These are phyloP conservation scores for Monosporozyma unispora DNA, from an alignment of 805 yeast species.

Conservation along the genomic window DNA sequence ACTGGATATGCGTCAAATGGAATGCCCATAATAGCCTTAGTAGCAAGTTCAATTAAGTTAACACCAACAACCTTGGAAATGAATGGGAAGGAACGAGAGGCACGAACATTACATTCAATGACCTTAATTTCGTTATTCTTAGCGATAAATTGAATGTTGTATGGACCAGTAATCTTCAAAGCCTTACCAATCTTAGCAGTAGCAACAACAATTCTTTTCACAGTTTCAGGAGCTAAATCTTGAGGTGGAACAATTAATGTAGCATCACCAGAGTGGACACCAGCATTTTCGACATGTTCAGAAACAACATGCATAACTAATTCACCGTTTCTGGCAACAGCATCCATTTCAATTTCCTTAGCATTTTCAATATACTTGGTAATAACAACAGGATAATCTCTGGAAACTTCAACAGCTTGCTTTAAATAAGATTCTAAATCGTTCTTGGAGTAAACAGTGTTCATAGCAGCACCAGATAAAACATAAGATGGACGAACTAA, in stretches of 20 bases:
- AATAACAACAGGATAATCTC: constrained; percentile 95
- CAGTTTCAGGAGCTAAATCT: constrained; percentile 86
- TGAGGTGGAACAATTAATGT: constrained; percentile 96
- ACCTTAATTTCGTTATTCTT: constrained; percentile 94
- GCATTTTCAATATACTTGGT: constrained; percentile 96
- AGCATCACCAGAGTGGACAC: constrained; percentile 99
- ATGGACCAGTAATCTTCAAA: constrained; percentile 93
- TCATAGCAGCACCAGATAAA: constrained; percentile 98
- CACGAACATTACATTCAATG: constrained; percentile 96
- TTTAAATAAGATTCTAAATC: constrained; percentile 80
- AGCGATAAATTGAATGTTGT: constrained; percentile 92
- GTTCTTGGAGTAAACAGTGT: constrained; percentile 82
- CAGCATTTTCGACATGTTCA: constrained; percentile 98
- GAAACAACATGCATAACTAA: constrained; percentile 95
- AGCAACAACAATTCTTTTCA: constrained; percentile 82
- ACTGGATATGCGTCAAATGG: constrained; percentile 88
- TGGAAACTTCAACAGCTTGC: constrained; percentile 95
- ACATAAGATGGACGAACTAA: constrained; percentile 97
- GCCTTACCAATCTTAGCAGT: constrained; percentile 95
- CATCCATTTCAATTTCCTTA: constrained; percentile 97
- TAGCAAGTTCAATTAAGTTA: constrained; percentile 93
- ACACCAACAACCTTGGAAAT: constrained; percentile 95
- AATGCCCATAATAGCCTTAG: constrained; percentile 84
- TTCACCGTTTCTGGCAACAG: constrained; percentile 92
- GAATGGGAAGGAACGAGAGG: constrained; percentile 99